Base-by-base conservation (phyloP, 176 grass and related monocot genomes). In the Cocos nucifera region DNA sequence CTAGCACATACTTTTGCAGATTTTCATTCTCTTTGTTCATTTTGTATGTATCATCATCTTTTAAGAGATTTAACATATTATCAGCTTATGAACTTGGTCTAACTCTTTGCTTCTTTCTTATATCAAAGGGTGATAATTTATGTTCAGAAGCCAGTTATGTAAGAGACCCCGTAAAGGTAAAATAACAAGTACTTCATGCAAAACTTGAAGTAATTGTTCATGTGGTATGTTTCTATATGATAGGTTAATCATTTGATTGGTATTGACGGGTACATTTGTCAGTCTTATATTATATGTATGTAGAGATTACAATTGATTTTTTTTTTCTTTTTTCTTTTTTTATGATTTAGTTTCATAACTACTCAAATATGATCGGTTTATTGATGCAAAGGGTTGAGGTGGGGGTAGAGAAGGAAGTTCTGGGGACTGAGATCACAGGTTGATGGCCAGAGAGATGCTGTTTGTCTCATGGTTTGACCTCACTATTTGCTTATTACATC, bases 161-260 rank as follows among this genome's bases (percentile, higher is more conserved):
- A 17, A 28, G 22, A 32, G 62, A 28, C 23, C 50, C 55, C 32
- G 78, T 64, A 21, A 58, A 26, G 19, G 39, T 48, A 69, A 73
- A 77, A 60, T 72, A 68, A 53, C 67, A 81, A 4, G 64, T 62
- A 59, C 69, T 95, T 28, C 51, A 28, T 51, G 44, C 57, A 8
- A 95, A 79, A 66, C 57, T 51, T 10, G 51, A 84, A 25, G 32
- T 77, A 64, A 73, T 89, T 71, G 51, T 63, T 54, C 17, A 77
- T 15, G 67, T 49, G 51, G 83, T 95, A 84, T 54, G 74, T 80
- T 5, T 44, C 54, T 10, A 72, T 55, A 22, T 18, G 23, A 44
- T 30, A 21, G 35, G 27, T 50, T 57, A 49, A 29, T 58, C 57
- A 17, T 56, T 78, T 3, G 10, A 22, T 65, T 1, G 23, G 23